Conservation (phyloP, 257 asterid genomes). For the Solanum bukasovii region DNA sequence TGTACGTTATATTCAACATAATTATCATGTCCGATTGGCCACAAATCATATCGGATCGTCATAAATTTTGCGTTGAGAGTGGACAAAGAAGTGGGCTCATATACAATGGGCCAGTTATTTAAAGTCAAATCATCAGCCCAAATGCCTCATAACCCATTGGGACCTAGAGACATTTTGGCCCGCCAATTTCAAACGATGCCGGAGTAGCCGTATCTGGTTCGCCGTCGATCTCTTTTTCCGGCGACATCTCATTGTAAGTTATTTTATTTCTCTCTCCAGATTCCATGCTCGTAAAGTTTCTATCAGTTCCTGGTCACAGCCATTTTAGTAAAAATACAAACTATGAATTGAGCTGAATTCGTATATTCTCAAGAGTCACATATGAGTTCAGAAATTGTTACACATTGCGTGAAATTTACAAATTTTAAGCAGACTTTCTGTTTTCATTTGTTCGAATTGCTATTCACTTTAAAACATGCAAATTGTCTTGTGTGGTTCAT, state of each 20-base stretch:
- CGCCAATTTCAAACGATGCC: neutral
- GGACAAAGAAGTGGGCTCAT: neutral
- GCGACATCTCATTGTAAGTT: neutral
- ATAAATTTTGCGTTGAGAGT: too few relatives aligned
- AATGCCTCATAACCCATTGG: neutral
- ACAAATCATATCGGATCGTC: too few relatives aligned
- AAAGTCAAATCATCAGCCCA: neutral
- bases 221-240: neutral
- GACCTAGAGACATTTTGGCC: neutral
- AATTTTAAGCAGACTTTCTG: neutral
- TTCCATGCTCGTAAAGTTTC: neutral
- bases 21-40: too few relatives aligned
- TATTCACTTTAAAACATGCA: neutral
- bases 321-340: neutral
- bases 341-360: neutral
- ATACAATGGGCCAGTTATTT: neutral
- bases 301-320: neutral
- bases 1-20: too few relatives aligned
- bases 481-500: neutral
- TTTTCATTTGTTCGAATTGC: neutral
- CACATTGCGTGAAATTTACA: neutral
- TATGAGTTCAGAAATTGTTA: neutral
- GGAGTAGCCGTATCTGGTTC: neutral
- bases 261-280: neutral
- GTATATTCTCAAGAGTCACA: neutral